Conservation (phyloP, 345 rosid genomes). For the Pseudoturritis turrita region DNA sequence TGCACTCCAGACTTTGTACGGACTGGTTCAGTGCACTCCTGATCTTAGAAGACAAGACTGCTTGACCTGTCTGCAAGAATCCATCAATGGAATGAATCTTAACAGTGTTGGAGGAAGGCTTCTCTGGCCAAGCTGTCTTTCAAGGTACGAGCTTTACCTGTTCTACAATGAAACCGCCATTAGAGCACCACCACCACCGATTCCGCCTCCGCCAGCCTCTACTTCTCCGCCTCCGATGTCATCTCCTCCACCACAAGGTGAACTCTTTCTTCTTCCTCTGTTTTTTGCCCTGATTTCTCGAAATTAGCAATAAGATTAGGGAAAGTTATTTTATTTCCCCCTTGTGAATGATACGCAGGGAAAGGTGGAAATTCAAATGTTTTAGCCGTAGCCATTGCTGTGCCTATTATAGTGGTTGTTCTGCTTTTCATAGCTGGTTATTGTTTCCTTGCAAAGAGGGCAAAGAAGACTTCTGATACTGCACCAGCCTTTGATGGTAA, state of each 20-base stretch:
- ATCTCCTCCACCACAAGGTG: neutral
- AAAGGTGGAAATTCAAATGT: slow-evolving; percentile 5
- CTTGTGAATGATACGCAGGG: slow-evolving; percentile 36
- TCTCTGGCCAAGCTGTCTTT: slow-evolving; percentile 35
- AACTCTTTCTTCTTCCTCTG: neutral
- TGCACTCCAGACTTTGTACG: slow-evolving; percentile 2
- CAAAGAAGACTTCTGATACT: slow-evolving; percentile 15
- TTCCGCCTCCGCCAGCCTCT: neutral
- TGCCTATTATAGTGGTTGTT: slow-evolving; percentile 14
- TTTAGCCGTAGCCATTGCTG: slow-evolving; percentile 31
- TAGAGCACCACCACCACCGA: neutral
- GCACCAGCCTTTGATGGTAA: slow-evolving; percentile 34
- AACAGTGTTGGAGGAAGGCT: slow-evolving; percentile 26
- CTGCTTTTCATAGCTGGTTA: slow-evolving; percentile 30
- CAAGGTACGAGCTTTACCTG: slow-evolving; percentile 28
- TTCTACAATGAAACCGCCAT: slow-evolving; percentile 25
- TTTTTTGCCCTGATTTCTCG: no score
- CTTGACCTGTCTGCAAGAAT: slow-evolving; percentile 9
- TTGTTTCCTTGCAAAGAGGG: slow-evolving; percentile 29
- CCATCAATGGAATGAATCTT: neutral
- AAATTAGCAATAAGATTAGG: no score
- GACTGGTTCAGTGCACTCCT: no score
- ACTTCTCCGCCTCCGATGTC: neutral
- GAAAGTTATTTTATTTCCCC: no score
- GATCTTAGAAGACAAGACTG: slow-evolving; percentile 33